These are phyloP conservation scores for Diversispora eburnea DNA, from an alignment of 192 early-diverging fungal species.

Conservation along the genomic window DNA sequence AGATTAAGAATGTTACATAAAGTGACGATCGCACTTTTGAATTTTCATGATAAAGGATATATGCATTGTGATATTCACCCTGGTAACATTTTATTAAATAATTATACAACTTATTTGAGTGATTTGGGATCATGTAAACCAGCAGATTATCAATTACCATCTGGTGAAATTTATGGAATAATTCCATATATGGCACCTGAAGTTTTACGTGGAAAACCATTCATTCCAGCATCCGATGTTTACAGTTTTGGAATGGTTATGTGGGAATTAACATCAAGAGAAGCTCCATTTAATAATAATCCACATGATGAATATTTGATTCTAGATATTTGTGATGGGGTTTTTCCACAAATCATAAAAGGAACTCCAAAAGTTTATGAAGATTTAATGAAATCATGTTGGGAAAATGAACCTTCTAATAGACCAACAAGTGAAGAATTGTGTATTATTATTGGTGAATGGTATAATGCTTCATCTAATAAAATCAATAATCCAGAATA, in stretches of 20 bases:
- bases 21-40: neutral
- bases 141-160: neutral
- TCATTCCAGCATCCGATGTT: neutral
- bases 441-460: too few species aligned
- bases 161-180: neutral
- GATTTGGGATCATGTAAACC: neutral
- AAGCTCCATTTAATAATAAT: neutral
- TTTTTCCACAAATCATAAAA: neutral
- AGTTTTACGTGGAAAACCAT: neutral
- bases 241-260: conserved; percentile 12
- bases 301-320: conserved; percentile 10
- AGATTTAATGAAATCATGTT: conserved; percentile 13
- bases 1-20: neutral
- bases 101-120: neutral
- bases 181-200: conserved; percentile 2
- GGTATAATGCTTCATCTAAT: too few species aligned
- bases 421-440: neutral
- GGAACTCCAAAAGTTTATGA: neutral
- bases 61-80: neutral
- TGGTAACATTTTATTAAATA: neutral
- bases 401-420: neutral
- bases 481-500: too few species aligned
- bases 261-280: conserved; percentile 13
- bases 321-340: neutral
- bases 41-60: neutral